phyloP scores from a whole-genome alignment of 2,329 filamentous ascomycete species.

The Aspergillus quadrilineatus region DNA sequence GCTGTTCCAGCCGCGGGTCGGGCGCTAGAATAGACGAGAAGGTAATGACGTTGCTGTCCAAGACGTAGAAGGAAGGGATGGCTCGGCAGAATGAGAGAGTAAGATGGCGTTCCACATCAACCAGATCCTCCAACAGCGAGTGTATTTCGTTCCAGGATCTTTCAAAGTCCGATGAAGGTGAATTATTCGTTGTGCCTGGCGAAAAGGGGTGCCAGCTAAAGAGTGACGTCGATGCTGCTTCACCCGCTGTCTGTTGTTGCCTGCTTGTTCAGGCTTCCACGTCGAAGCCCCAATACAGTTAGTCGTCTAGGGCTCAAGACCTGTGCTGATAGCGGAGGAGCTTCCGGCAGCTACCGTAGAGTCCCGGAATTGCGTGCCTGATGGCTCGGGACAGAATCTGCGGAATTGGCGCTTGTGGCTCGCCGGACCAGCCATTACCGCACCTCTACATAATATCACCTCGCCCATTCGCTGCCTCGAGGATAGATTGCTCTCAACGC shows the following conservation, averaged over 20 bases:
- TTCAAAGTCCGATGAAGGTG: neutral
- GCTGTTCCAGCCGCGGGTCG: constrained; percentile 3
- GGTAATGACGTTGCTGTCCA: neutral
- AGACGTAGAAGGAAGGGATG: neutral
- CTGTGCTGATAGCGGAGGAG: constrained; percentile 8
- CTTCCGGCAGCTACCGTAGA: constrained; percentile 11
- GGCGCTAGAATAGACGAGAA: constrained; percentile 7
- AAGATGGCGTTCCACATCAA: constrained; percentile 16
- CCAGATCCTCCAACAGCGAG: neutral
- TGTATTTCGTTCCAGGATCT: constrained; percentile 9
- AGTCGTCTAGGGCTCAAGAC: constrained; percentile 27
- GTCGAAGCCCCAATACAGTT: neutral
- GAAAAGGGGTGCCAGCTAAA: constrained; percentile 6
- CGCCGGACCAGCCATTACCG: constrained; percentile 27
- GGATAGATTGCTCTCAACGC: constrained; percentile 30
- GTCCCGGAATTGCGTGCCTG: constrained; percentile 5
- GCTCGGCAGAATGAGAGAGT: neutral
- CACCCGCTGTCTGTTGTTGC: constrained; percentile 1
- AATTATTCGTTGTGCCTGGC: constrained; percentile 6
- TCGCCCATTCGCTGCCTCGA: constrained; percentile 32
- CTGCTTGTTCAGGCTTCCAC: neutral
- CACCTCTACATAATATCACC: constrained; percentile 37
- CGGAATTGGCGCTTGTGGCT: constrained; percentile 28
- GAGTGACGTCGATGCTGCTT: constrained; percentile 11
- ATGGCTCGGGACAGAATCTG: constrained; percentile 29